Percentiles rank a stretch among this genome's conserved stretches.
Conservation (phyloP, 176 grass and related monocot species). For the Calamus simplicifolius region DNA sequence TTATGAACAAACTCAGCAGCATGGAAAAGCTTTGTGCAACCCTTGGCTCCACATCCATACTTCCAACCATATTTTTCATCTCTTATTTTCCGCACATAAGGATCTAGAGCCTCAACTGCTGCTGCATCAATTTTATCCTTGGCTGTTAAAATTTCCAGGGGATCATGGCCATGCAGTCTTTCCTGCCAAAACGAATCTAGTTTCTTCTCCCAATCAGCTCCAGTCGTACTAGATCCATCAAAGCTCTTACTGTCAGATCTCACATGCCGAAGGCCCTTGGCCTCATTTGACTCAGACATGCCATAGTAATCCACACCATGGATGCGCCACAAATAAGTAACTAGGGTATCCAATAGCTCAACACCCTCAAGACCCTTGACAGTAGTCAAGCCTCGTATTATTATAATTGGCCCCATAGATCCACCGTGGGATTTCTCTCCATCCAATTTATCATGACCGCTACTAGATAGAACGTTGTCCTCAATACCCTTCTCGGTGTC, state of each 20-base stretch:
- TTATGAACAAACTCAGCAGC: slow-evolving; percentile 98
- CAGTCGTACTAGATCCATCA: slow-evolving; percentile 41
- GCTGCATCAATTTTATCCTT: slow-evolving; percentile 97
- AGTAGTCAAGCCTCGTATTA: slow-evolving; percentile 82
- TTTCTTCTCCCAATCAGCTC: slow-evolving; percentile 90
- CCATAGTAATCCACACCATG: slow-evolving; percentile 99
- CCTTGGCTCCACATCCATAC: slow-evolving; percentile 96
- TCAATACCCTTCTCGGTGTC: slow-evolving; percentile 85
- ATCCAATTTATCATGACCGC: slow-evolving; percentile 57
- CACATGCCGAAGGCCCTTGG: slow-evolving; percentile 71
- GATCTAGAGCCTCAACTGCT: slow-evolving; percentile 77
- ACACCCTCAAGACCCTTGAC: slow-evolving; percentile 96
- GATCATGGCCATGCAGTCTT: slow-evolving; percentile 77
- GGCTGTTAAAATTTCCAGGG: slow-evolving; percentile 57
- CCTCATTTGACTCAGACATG: slow-evolving; percentile 57
- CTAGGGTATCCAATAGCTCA: slow-evolving; percentile 79
- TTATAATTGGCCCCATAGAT: slow-evolving; percentile 97
- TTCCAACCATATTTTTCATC: slow-evolving; percentile 99
- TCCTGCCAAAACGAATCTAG: slow-evolving; percentile 77
- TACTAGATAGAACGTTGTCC: slow-evolving; percentile 55
- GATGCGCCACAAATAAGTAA: slow-evolving; percentile 94
- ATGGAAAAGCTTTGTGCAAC: slow-evolving; percentile 97
- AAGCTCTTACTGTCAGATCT: slow-evolving; percentile 65
- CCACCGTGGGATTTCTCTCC: slow-evolving; percentile 80
- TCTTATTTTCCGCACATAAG: slow-evolving; percentile 85